These are phyloP conservation scores for Sporisorium sorghi DNA, from an alignment of 1,284 basidiomycete genomes.

Conservation along the genomic window DNA sequence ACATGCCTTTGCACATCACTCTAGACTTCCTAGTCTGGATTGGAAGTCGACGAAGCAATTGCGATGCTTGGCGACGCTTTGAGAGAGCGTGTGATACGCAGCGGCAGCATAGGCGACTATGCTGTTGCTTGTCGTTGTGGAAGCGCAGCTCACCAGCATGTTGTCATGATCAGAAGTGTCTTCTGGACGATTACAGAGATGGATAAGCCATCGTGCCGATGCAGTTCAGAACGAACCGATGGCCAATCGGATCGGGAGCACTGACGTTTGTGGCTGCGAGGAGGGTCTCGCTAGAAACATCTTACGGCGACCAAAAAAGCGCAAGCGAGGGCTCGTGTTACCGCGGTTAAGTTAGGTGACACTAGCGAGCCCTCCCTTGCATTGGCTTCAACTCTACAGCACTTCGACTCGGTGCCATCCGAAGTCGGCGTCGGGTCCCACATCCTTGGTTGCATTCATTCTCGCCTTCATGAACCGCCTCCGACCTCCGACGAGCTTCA, in stretches of 20 bases:
- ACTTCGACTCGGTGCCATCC: background rate
- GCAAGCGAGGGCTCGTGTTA: slow-evolving; percentile 27
- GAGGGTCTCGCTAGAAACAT: slow-evolving; percentile 12
- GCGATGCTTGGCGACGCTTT: too few species aligned
- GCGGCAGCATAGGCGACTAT: too few species aligned
- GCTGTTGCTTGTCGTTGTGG: too few species aligned
- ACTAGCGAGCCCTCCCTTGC: slow-evolving; percentile 15
- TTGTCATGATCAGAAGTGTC: too few species aligned
- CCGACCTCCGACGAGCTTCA: too few species aligned
- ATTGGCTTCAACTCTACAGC: slow-evolving; percentile 13
- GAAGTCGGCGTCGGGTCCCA: background rate
- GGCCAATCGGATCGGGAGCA: background rate
- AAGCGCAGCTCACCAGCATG: too few species aligned
- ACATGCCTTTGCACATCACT: slow-evolving; percentile 3
- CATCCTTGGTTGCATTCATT: background rate
- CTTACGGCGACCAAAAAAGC: slow-evolving; percentile 11
- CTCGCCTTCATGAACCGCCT: too few species aligned
- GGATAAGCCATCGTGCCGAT: background rate
- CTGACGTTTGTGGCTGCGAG: background rate
- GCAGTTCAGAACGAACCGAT: background rate
- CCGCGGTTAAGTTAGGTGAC: background rate
- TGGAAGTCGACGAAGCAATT: too few species aligned
- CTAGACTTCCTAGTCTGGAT: too few species aligned
- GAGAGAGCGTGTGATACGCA: too few species aligned
- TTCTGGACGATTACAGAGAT: too few species aligned